Base-by-base conservation (phyloP, 1,284 basidiomycete species). In the Coniferiporia weirii region DNA sequence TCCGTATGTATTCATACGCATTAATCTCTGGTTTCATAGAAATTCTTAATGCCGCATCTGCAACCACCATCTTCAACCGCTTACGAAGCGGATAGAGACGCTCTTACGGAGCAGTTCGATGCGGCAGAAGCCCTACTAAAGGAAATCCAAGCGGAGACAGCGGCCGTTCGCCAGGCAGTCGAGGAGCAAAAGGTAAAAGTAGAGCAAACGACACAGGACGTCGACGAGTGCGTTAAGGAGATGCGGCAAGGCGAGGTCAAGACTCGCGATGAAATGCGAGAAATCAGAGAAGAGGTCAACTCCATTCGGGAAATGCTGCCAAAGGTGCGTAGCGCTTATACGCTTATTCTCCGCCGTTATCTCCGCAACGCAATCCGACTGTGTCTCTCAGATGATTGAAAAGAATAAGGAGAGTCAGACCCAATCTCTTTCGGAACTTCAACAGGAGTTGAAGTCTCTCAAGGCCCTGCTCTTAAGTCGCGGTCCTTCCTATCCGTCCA, bases 401-500 rank as follows among this genome's bases (percentile, higher is more conserved):
- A 95, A 93, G 75, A 93, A 92, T 70, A 91, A 93, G 68, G 89
- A 94, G 61, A 80, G 80, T 34, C 91, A 95, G 70, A 80, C 81
- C 15, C 84, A 91, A 64, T 88, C 89, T 4, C 77, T 96, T 9
- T 76, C 80, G 35, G 94, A 95, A 64, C 79, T 99, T 15, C 95
- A 98, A 69, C 87, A 93, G 66, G 96, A 99, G 71, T 81, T 99
- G 66, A 95, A 95, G 70, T 97, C 94, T 0, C 79, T 99, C 64
- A 98, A 98, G 72, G 87, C 95, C 0, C 81, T 99, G 15, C 77
- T 99, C 5, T 80, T 95, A n/a, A 93, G 88, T 63, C 83, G 92
- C 43, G 82, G 83, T 1, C 80, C 85, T n/a, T 72, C 73, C 32
- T 66, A 76, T 57, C 73, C 83, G 5, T 74, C 73, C 51, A 77